Evolutionary conservation across 768 basidiomycete species (phyloP), one percentile per base, ranked within the genome.

Genomic region (Rhodosporidiobolus sp.): DNA sequence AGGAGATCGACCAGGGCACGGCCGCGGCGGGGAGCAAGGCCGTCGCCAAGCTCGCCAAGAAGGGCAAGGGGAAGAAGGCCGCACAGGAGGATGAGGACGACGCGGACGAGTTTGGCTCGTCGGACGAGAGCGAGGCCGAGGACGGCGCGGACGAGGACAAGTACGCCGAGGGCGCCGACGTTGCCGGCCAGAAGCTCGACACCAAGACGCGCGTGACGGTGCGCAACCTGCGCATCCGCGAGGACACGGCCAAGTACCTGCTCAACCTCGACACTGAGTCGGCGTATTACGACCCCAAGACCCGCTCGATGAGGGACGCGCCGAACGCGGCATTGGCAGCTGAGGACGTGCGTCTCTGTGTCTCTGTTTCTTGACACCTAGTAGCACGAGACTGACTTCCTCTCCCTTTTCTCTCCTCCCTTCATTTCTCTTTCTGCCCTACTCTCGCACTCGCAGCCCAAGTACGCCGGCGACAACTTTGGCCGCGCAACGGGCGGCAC

Each of bases 181-280:
- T 93, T 52, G 94, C 97, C 8, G 96, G 96, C 24, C 96, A 99
- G 81, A 96, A 97, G 81, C 84, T 98, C 77, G 96, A 99, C 81
- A 91, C 94, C 24, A 98, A 99, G 83, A 96, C 94, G n/a, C 90
- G 96, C 65, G 94, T 99, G 68, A 98, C 96, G 26, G 96, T 99
- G 71, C 88, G 96, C 72, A 98, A 99, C 82, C 84, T 99, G 78
- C 91, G 96, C 83, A 98, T 99, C 77, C 89, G 96, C 79, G 96
- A 99, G 83, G 96, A 99, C 80, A 98, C 95, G 2, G 96, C 96
- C 17, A 99, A 99, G 81, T 99, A 99, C 80, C 86, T 99, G 79
- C 90, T 95, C 81, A 99, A 98, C 80, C 81, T 99, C 81, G 94
- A 98, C 81, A 90, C 90, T 2, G 89, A 92, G 0, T 93, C 91